These are phyloP conservation scores for Gentiana macrophylla DNA, from an alignment of 257 asterid species.

Conservation along the genomic window DNA sequence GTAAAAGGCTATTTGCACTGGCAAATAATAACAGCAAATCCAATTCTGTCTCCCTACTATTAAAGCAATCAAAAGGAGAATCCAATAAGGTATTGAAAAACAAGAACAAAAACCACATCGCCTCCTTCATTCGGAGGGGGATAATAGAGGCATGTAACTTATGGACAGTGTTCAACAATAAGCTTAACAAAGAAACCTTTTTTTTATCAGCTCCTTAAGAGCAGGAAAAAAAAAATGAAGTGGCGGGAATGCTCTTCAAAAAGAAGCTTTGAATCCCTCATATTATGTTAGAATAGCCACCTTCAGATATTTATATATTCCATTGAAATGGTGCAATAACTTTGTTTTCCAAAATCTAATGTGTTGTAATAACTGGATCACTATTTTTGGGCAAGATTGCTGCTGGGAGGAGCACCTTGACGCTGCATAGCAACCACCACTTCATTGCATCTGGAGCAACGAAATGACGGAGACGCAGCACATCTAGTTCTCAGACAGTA, in stretches of 20 bases:
- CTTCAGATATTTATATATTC: neutral
- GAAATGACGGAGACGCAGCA: conserved; percentile 60
- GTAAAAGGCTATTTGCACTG: too few relatives aligned
- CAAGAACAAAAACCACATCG: neutral
- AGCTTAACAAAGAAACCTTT: neutral
- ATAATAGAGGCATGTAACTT: too few relatives aligned
- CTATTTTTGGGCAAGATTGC: conserved; percentile 21
- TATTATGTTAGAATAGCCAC: neutral
- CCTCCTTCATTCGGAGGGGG: neutral
- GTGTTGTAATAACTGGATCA: conserved; percentile 18
- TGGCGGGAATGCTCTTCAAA: conserved; percentile 1
- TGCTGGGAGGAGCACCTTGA: conserved; percentile 28
- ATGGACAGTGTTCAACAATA: neutral
- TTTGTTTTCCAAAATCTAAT: conserved; percentile 7
- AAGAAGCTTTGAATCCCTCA: conserved; percentile 2
- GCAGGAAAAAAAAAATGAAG: conserved; percentile 8
- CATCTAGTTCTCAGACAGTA: conserved; percentile 84
- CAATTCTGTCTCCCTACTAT: too few relatives aligned
- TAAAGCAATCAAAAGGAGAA: too few relatives aligned
- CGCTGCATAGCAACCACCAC: conserved; percentile 90
- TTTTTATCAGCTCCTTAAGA: neutral
- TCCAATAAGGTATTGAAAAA: too few relatives aligned
- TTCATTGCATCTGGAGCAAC: conserved; percentile 77
- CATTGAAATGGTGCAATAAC: neutral
- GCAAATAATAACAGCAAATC: too few relatives aligned